A percentile compares a stretch with the other conserved stretches of the same genome.
Conservation (phyloP, 1,139 yeast species). For the Sugiyamaella xylanicola region DNA sequence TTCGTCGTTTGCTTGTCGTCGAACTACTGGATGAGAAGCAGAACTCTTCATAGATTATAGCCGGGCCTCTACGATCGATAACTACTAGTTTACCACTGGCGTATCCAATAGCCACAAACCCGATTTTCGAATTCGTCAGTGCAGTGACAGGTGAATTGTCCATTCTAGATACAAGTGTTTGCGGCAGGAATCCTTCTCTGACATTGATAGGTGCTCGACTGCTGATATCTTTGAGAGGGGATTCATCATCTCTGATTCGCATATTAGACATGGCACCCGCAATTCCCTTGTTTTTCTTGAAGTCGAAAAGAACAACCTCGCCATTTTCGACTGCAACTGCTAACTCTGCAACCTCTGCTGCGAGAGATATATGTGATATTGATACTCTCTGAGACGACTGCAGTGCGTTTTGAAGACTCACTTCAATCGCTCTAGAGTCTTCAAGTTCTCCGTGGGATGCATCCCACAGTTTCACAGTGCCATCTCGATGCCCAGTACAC, state of each 20-base stretch:
- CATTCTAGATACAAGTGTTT: slow-evolving; percentile 42
- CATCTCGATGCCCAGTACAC: slow-evolving; percentile 81
- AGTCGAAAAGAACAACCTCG: slow-evolving; percentile 74
- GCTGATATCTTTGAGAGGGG: slow-evolving; percentile 37
- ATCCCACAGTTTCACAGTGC: slow-evolving; percentile 77
- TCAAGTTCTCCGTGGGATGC: slow-evolving; percentile 73
- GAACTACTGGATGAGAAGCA: slow-evolving; percentile 12
- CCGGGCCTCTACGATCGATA: slow-evolving; percentile 85
- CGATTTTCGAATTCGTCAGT: slow-evolving; percentile 69
- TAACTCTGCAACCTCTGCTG: slow-evolving; percentile 76
- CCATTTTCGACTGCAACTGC: slow-evolving; percentile 71
- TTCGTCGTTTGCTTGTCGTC: slow-evolving; percentile 37
- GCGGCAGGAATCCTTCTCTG: slow-evolving; percentile 72
- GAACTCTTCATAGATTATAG: slow-evolving; percentile 58
- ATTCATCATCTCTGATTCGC: slow-evolving; percentile 23
- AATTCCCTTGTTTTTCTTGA: slow-evolving; percentile 54
- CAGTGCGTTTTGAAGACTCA: slow-evolving; percentile 53
- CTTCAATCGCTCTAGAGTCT: slow-evolving; percentile 61
- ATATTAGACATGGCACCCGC: slow-evolving; percentile 22
- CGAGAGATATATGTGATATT: slow-evolving; percentile 66
- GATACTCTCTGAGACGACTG: slow-evolving; percentile 48
- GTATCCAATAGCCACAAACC: slow-evolving; percentile 84
- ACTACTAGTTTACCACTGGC: slow-evolving; percentile 73
- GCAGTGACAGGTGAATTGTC: slow-evolving; percentile 54
- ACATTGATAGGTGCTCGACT: slow-evolving; percentile 49